Evolutionary conservation across 2,329 filamentous ascomycete species (phyloP).

Genomic region (Delphinella strobiligena): DNA sequence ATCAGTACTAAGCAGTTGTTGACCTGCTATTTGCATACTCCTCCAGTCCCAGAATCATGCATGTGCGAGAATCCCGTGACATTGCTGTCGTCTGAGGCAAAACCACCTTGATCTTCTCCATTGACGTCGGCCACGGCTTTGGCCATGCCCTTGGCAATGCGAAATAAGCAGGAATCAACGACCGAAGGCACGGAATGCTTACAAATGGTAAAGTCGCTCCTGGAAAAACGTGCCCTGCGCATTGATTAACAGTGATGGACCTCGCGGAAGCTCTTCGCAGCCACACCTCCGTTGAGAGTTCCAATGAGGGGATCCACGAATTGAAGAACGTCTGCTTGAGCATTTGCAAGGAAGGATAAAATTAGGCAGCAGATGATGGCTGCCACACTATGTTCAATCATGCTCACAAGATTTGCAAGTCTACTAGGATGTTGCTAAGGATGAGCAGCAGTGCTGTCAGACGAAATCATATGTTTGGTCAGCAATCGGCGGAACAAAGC

Average conservation of each 20-base stretch:
- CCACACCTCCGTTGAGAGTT: constrained; percentile 26
- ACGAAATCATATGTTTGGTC: too few species aligned
- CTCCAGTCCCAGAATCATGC: constrained; percentile 41
- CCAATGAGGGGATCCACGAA: constrained; percentile 34
- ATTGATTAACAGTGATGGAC: constrained; percentile 2
- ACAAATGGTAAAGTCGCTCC: constrained; percentile 35
- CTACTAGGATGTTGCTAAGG: too few species aligned
- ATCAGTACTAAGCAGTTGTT: constrained; percentile 19
- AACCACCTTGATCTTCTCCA: constrained; percentile 44
- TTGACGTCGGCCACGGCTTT: constrained; percentile 36
- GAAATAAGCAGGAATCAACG: background rate
- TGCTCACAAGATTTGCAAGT: too few species aligned
- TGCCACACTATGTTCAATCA: too few species aligned
- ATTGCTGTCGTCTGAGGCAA: constrained; percentile 33
- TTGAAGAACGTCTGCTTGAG: constrained; percentile 19
- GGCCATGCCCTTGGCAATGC: constrained; percentile 23
- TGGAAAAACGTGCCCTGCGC: constrained; percentile 32
- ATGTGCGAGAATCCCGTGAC: constrained; percentile 34
- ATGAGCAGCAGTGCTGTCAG: too few species aligned
- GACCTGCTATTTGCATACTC: constrained; percentile 26
- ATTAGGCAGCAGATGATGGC: too few species aligned
- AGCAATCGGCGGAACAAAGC: too few species aligned
- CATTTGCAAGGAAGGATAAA: too few species aligned
- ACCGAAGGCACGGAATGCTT: constrained; percentile 1
- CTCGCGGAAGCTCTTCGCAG: background rate